phyloP scores from a whole-genome alignment of 345 rosid genomes.

The Brassica cretica region DNA sequence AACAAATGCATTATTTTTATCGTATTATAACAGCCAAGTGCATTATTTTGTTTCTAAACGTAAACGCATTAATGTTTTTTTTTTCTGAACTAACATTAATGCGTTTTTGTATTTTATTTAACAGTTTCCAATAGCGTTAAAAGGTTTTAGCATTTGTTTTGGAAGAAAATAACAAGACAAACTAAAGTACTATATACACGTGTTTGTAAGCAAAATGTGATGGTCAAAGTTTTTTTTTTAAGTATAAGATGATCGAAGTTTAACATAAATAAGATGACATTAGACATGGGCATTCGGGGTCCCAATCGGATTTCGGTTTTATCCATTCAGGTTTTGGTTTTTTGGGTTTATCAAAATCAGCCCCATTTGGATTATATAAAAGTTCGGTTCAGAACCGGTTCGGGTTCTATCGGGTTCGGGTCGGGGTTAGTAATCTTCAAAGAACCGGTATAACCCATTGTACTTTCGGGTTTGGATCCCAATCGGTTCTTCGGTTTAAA shows the following conservation, averaged over 20 bases:
- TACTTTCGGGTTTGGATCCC: no score
- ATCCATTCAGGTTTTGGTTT: no score
- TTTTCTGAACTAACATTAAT: neutral
- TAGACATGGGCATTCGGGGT: no score
- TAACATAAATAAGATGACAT: neutral
- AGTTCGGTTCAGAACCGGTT: no score
- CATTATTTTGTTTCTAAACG: neutral
- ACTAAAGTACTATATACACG: neutral
- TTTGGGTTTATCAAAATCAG: no score
- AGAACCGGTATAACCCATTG: no score
- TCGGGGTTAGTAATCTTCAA: no score
- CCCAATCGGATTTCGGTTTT: no score
- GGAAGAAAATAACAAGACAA: neutral
- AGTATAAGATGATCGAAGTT: neutral
- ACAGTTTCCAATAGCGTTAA: no score
- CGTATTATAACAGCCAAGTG: neutral
- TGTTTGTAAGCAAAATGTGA: conserved; percentile 6
- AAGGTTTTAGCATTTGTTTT: neutral
- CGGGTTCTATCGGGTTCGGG: no score
- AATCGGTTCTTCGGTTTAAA: no score
- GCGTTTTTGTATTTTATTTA: neutral
- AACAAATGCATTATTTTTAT: neutral
- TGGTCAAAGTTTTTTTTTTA: neutral
- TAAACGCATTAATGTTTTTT: neutral
- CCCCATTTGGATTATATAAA: no score